Conservation (phyloP, 345 rosid genomes). For the Ceriops tagal region DNA sequence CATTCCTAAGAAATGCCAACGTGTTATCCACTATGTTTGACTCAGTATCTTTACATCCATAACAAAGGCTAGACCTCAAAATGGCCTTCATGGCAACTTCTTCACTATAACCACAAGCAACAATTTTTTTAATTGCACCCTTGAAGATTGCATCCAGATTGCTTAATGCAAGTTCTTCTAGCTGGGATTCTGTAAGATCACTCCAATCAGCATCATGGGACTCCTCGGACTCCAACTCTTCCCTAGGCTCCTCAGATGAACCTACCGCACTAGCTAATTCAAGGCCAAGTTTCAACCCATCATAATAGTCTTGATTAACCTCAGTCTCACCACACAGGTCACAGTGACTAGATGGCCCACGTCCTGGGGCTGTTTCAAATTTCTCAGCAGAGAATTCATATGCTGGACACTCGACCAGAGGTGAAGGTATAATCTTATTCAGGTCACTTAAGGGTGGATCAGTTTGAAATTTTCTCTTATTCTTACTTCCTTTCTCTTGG, state of each 20-base stretch:
- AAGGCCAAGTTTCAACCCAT: constrained; percentile 60
- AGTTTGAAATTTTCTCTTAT: constrained; percentile 80
- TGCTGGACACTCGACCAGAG: constrained; percentile 37
- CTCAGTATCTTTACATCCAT: constrained; percentile 57
- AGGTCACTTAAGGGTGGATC: constrained; percentile 64
- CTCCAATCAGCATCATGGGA: constrained; percentile 74
- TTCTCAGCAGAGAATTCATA: constrained; percentile 74
- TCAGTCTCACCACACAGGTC: constrained; percentile 50
- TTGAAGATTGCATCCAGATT: constrained; percentile 61
- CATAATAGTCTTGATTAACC: constrained; percentile 40
- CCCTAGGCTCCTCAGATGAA: constrained; percentile 42
- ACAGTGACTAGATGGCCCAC: constrained; percentile 38
- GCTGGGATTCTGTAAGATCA: constrained; percentile 64
- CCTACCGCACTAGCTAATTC: constrained; percentile 39
- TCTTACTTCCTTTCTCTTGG: constrained; percentile 81
- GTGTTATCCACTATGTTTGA: constrained; percentile 74
- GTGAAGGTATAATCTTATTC: constrained; percentile 29
- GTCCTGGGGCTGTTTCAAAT: constrained; percentile 39
- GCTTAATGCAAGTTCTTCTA: constrained; percentile 67
- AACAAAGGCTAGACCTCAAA: constrained; percentile 62
- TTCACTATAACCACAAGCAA: constrained; percentile 49
- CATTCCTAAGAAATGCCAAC: constrained; percentile 56
- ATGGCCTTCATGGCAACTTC: constrained; percentile 60
- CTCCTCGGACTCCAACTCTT: constrained; percentile 48
- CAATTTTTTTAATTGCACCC: constrained; percentile 59